Evolutionary conservation across 1,284 basidiomycete species (phyloP).

Genomic region (Ustilago nuda): DNA sequence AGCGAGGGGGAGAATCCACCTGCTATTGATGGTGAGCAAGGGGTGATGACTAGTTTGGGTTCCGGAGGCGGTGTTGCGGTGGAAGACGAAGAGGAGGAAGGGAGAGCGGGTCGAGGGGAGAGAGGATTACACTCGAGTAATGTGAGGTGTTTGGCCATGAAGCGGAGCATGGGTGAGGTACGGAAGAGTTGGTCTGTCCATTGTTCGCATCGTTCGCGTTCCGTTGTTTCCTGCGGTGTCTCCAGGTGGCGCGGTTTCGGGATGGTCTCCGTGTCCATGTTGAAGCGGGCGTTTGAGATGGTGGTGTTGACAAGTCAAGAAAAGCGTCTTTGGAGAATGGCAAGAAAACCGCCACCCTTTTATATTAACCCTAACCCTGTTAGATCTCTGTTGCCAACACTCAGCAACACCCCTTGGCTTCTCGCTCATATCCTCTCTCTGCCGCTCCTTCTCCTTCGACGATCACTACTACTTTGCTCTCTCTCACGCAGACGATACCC

Average conservation of each 20-base stretch:
- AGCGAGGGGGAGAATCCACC: conserved; percentile 64
- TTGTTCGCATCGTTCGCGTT: conserved; percentile 56
- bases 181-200: conserved; percentile 64
- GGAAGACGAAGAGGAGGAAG: neutral
- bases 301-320: neutral
- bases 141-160: conserved; percentile 66
- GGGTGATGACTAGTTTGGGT: conserved; percentile 57
- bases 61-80: neutral
- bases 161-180: conserved; percentile 67
- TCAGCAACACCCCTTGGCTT: neutral
- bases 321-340: neutral
- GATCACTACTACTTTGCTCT: neutral
- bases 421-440: neutral
- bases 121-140: conserved; percentile 63
- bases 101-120: conserved; percentile 11
- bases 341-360: neutral
- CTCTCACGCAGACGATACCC: neutral
- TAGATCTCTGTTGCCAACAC: neutral
- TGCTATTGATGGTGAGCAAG: conserved; percentile 57
- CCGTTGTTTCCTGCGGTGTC: conserved; percentile 34
- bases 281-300: neutral
- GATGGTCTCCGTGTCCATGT: conserved; percentile 16
- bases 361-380: neutral
- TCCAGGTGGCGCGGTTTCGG: conserved; percentile 45
- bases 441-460: neutral